Percentiles rank a stretch among this genome's conserved stretches.
These are phyloP conservation scores for Oryza glaberrima DNA, from an alignment of 176 grass and related monocot species.

Conservation along the genomic window DNA sequence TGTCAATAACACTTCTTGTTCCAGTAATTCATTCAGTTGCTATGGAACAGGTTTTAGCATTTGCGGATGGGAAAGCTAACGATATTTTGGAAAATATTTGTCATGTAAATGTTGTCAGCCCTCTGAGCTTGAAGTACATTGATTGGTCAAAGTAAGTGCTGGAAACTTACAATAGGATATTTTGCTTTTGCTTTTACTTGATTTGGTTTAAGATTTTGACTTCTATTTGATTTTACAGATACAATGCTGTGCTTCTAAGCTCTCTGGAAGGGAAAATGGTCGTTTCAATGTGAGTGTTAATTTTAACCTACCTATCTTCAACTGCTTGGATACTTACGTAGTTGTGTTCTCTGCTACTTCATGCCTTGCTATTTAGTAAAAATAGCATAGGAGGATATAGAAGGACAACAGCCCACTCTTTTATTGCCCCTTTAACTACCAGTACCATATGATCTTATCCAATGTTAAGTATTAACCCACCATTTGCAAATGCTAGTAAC, in stretches of 20 bases:
- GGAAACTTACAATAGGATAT: constrained; percentile 14
- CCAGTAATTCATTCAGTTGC: constrained; percentile 12
- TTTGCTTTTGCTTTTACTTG: constrained; percentile 30
- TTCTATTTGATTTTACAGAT: constrained; percentile 61
- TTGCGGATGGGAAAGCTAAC: constrained; percentile 58
- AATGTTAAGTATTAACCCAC: not conserved
- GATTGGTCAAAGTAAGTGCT: constrained; percentile 92
- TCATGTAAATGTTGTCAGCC: constrained; percentile 52
- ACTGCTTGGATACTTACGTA: constrained; percentile 26
- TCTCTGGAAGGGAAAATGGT: constrained; percentile 80
- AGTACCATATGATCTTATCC: constrained; percentile 8
- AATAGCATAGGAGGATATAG: not conserved
- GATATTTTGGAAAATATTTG: constrained; percentile 70
- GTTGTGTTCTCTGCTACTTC: constrained; percentile 6
- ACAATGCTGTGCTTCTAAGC: constrained; percentile 68
- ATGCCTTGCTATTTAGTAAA: constrained; percentile 5
- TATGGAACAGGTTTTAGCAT: constrained; percentile 68
- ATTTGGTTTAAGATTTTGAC: constrained; percentile 18
- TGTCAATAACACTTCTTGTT: constrained; percentile 20
- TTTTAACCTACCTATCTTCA: constrained; percentile 24
- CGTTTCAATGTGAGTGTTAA: constrained; percentile 63
- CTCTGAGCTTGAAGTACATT: constrained; percentile 42
- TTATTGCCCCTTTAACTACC: not conserved
- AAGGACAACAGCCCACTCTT: constrained; percentile 15
- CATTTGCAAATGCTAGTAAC: not conserved